Conservation (phyloP, 192 early-diverging fungal species). For the Backusella tarrabulga region DNA sequence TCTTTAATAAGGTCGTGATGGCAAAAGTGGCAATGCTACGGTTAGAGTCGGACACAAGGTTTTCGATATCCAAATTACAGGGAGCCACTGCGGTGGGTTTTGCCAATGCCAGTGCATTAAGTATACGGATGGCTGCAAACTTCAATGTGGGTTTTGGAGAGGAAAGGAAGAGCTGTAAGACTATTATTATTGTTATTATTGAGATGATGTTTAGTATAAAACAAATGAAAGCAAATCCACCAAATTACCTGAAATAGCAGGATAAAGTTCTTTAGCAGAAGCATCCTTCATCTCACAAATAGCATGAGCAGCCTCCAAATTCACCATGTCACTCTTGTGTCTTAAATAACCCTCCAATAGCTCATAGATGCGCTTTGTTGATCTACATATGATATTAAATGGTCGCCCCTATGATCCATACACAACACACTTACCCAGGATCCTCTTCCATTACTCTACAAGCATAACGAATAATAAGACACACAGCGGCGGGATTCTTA, state of each 20-base stretch:
- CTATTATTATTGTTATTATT: slow-evolving; percentile 22
- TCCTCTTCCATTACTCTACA: slow-evolving; percentile 85
- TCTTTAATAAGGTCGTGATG: slow-evolving; percentile 98
- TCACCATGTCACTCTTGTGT: slow-evolving; percentile 98
- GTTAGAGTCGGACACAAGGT: slow-evolving; percentile 94
- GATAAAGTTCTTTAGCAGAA: slow-evolving; percentile 81
- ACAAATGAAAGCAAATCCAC: not conserved
- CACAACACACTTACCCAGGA: slow-evolving; percentile 42
- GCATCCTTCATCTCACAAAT: slow-evolving; percentile 90
- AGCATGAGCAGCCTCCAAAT: slow-evolving; percentile 94
- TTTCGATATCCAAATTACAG: slow-evolving; percentile 99
- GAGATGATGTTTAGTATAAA: not conserved
- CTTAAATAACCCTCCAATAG: slow-evolving; percentile 86
- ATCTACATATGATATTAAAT: slow-evolving; percentile 23
- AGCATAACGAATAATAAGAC: slow-evolving; percentile 91
- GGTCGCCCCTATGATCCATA: not conserved
- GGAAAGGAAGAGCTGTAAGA: slow-evolving; percentile 90
- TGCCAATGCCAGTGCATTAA: slow-evolving; percentile 91
- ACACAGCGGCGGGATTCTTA: slow-evolving; percentile 84
- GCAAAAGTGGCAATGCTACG: slow-evolving; percentile 98
- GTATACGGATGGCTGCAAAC: slow-evolving; percentile 96
- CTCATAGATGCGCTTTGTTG: slow-evolving; percentile 72
- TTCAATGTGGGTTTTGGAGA: slow-evolving; percentile 91
- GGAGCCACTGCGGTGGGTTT: slow-evolving; percentile 87
- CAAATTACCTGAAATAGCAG: slow-evolving; percentile 79